A percentile compares a stretch with the other conserved stretches of the same genome.
phyloP scores from a whole-genome alignment of 2,329 filamentous ascomycete genomes.

The Chlorencoelia australis region DNA sequence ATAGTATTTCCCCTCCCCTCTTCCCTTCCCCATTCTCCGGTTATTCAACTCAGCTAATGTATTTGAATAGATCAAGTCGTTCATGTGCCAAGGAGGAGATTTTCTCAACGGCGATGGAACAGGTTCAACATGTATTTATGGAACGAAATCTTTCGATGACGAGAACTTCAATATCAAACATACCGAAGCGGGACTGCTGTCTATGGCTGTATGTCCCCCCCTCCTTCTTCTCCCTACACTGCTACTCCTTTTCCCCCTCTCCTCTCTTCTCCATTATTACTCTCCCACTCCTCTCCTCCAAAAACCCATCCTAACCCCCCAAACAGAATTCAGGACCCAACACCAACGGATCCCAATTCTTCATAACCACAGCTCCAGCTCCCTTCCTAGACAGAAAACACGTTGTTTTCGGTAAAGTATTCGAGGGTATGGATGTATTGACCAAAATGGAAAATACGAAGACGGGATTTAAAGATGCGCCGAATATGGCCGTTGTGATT shows the following conservation, averaged over 20 bases:
- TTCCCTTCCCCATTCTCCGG: conserved; percentile 6
- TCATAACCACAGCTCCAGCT: conserved; percentile 83
- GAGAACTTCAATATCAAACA: conserved; percentile 83
- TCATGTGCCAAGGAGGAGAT: conserved; percentile 97
- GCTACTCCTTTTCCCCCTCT: not conserved
- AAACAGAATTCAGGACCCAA: conserved; percentile 76
- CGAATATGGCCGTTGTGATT: conserved; percentile 75
- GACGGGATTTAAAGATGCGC: conserved; percentile 67
- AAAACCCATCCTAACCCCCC: conserved; percentile 1
- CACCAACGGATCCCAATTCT: conserved; percentile 93
- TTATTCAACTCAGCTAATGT: not conserved
- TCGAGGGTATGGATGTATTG: conserved; percentile 84
- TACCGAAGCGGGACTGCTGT: conserved; percentile 68
- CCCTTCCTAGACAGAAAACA: conserved; percentile 89
- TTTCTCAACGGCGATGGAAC: conserved; percentile 91
- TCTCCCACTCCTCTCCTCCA: not conserved
- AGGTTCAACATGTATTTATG: conserved; percentile 81
- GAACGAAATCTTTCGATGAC: conserved; percentile 72
- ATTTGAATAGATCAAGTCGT: conserved; percentile 61
- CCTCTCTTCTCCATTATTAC: too few relatives aligned
- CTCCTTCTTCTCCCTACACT: not conserved
- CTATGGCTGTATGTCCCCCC: conserved; percentile 69
- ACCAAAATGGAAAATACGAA: conserved; percentile 87
- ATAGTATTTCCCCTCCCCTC: conserved; percentile 49
- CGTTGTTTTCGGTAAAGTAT: conserved; percentile 86